These are phyloP conservation scores for Dovyalis caffra DNA, from an alignment of 345 rosid genomes.

Conservation along the genomic window DNA sequence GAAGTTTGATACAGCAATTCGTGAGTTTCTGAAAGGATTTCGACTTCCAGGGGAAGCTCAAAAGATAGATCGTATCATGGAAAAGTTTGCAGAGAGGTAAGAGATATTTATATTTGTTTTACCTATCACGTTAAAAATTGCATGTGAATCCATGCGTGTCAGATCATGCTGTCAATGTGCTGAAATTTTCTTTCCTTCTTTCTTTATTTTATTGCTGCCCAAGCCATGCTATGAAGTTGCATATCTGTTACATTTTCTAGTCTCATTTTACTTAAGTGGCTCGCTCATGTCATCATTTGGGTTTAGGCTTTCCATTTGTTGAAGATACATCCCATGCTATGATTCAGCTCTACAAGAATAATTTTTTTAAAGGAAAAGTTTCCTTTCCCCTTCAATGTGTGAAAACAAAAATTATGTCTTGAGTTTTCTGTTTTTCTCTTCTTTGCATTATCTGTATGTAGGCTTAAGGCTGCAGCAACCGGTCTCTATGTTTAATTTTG, in stretches of 20 bases:
- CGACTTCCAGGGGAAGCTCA: constrained; percentile 99
- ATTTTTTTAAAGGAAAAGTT: neutral
- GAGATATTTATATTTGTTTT: neutral
- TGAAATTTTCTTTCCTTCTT: neutral
- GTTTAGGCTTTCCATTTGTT: neutral
- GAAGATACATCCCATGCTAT: neutral
- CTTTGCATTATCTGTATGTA: no score
- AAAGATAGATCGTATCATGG: constrained; percentile 98
- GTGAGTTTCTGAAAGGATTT: constrained; percentile 91
- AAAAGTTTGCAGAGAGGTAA: constrained; percentile 98
- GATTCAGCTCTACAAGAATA: neutral
- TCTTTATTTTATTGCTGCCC: neutral
- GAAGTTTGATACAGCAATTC: constrained; percentile 87
- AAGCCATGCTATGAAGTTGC: neutral
- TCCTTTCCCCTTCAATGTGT: neutral
- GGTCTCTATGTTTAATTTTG: neutral
- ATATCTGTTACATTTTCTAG: neutral
- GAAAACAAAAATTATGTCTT: neutral
- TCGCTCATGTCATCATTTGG: neutral
- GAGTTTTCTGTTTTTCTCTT: no score
- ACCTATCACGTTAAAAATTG: no score
- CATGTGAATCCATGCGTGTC: no score
- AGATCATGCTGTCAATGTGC: neutral
- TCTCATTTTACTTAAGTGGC: neutral
- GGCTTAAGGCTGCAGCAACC: no score